Conservation (phyloP, 2,329 filamentous ascomycete species). For the Decorospora gaudefroyi region DNA sequence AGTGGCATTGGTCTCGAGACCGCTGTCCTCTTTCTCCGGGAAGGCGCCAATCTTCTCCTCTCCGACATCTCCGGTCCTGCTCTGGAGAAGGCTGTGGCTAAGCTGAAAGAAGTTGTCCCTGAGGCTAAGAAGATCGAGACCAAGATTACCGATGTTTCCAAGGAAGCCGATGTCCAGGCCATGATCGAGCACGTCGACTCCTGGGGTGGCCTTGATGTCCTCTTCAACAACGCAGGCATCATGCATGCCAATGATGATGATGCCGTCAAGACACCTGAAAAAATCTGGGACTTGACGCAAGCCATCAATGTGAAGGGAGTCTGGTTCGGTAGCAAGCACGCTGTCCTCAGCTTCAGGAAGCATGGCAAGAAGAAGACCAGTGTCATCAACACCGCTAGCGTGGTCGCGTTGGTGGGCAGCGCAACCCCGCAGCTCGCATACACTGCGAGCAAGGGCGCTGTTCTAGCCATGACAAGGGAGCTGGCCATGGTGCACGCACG, state of each 20-base stretch:
- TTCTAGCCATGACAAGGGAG: slow-evolving; percentile 86
- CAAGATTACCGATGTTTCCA: slow-evolving; percentile 76
- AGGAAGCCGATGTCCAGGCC: slow-evolving; percentile 76
- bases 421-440: slow-evolving; percentile 90
- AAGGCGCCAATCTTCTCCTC: slow-evolving; percentile 85
- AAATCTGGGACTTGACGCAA: slow-evolving; percentile 92
- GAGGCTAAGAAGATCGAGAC: slow-evolving; percentile 63
- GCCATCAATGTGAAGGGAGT: slow-evolving; percentile 97
- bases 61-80: slow-evolving; percentile 80
- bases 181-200: slow-evolving; percentile 75
- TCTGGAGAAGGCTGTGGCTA: slow-evolving; percentile 74
- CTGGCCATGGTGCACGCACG: slow-evolving; percentile 89
- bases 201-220: slow-evolving; percentile 87
- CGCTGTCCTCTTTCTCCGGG: slow-evolving; percentile 82
- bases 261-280: slow-evolving; percentile 81
- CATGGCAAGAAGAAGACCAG: slow-evolving; percentile 78
- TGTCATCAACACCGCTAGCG: slow-evolving; percentile 90
- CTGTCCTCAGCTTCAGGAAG: slow-evolving; percentile 77
- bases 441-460: slow-evolving; percentile 91
- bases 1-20: slow-evolving; percentile 95
- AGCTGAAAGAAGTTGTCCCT: slow-evolving; percentile 74
- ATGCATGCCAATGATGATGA: slow-evolving; percentile 75
- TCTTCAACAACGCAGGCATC: slow-evolving; percentile 98
- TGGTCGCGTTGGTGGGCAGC: slow-evolving; percentile 83
- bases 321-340: slow-evolving; percentile 95